Percentiles rank a stretch among this genome's conserved stretches.
Conservation (phyloP, 1,284 basidiomycete species). For the Vanrija humicola region DNA sequence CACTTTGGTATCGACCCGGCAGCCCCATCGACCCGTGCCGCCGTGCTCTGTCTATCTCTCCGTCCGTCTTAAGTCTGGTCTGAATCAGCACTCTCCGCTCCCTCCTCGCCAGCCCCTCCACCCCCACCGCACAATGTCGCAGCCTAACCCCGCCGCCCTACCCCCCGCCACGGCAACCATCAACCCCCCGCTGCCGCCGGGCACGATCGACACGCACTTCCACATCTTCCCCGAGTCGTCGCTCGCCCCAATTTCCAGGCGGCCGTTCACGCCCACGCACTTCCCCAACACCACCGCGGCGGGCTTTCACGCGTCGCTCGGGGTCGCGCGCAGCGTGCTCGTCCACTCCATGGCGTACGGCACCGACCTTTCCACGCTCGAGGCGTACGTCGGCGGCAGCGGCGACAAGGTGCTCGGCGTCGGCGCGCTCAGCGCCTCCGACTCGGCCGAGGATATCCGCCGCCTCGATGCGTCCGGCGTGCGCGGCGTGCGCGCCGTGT, state of each 20-base stretch:
- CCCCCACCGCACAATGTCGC: too few species aligned
- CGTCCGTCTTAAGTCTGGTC: too few species aligned
- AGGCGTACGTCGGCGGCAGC: background rate
- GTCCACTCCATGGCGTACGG: conserved; percentile 6
- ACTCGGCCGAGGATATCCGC: background rate
- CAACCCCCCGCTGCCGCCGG: background rate
- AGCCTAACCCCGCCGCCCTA: too few species aligned
- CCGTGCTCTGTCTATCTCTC: too few species aligned
- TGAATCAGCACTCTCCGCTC: too few species aligned
- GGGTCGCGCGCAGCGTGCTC: conserved; percentile 3
- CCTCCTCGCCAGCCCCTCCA: too few species aligned
- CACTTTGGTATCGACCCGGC: too few species aligned
- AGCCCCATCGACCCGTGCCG: too few species aligned
- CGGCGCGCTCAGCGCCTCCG: background rate
- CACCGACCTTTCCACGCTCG: background rate
- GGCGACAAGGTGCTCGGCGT: background rate
- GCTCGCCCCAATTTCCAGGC: background rate
- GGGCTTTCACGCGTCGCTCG: conserved; percentile 1
- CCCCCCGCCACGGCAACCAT: too few species aligned
- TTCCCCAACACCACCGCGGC: background rate
- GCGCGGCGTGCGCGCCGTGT: conserved; percentile 2
- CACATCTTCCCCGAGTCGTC: conserved; percentile 8
- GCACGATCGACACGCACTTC: conserved; percentile 12
- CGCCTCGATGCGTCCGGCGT: conserved; percentile 1
- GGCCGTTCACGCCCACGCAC: conserved; percentile 1